phyloP scores from a whole-genome alignment of 2,329 filamentous ascomycete species.

The Claviceps purpurea region DNA sequence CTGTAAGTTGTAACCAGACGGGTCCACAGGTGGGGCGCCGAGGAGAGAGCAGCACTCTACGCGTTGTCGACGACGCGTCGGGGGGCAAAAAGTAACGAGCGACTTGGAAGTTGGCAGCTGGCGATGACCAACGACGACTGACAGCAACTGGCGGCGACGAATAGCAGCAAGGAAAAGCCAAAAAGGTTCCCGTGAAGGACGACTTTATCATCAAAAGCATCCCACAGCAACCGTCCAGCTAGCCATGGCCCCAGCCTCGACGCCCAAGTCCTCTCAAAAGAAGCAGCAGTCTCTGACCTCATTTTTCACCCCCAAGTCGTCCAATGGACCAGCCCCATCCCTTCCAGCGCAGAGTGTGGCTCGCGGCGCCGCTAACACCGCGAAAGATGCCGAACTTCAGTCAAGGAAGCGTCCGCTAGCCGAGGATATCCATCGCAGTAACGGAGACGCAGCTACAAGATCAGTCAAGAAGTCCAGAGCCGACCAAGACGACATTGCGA shows the following conservation, averaged over 20 bases:
- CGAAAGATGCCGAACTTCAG: conserved; percentile 15
- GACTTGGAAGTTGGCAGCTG: too few relatives aligned
- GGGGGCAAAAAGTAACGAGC: not conserved
- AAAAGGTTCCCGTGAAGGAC: too few relatives aligned
- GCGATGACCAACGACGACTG: too few relatives aligned
- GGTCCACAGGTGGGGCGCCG: not conserved
- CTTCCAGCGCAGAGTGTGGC: conserved; percentile 19
- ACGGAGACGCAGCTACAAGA: conserved; percentile 24
- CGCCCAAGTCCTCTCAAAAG: conserved; percentile 29
- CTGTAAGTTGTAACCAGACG: not conserved
- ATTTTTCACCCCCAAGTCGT: conserved; percentile 60
- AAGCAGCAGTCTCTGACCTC: conserved; percentile 75
- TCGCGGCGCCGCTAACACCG: conserved; percentile 12
- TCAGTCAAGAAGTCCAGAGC: conserved; percentile 28
- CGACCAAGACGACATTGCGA: conserved; percentile 23
- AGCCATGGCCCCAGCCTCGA: conserved; percentile 18
- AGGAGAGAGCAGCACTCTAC: not conserved
- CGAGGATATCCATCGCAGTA: conserved; percentile 31
- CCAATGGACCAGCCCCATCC: conserved; percentile 29
- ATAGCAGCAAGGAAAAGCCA: too few relatives aligned
- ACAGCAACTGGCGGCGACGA: too few relatives aligned
- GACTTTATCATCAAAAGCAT: not conserved
- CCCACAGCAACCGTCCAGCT: not conserved
- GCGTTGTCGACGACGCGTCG: not conserved
- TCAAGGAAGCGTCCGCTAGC: conserved; percentile 39